These are phyloP conservation scores for Penicillium sp. DNA, from an alignment of 2,329 filamentous ascomycete species.

Conservation along the genomic window DNA sequence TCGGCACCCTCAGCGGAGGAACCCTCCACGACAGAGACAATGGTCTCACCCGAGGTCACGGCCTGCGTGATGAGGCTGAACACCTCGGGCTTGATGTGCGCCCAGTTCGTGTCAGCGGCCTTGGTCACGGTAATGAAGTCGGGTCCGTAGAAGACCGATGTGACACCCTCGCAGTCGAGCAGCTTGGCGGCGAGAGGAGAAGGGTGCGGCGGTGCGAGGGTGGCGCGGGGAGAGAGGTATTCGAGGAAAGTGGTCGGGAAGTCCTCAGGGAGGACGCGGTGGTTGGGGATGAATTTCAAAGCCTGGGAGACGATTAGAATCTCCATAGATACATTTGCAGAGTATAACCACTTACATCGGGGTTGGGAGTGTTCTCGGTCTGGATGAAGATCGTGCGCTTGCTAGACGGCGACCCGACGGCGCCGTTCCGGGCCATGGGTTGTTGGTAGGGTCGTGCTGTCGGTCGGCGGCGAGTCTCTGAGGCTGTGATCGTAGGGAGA, in stretches of 20 bases:
- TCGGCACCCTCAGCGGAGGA: conserved; percentile 49
- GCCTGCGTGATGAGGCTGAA: conserved; percentile 93
- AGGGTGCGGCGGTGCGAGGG: conserved; percentile 79
- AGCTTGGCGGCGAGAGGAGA: conserved; percentile 86
- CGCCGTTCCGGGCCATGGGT: conserved; percentile 31
- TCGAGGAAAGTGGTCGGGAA: conserved; percentile 77
- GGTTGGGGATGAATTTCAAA: conserved; percentile 92
- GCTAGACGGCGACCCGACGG: conserved; percentile 39
- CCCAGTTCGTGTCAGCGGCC: conserved; percentile 80
- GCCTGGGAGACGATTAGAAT: conserved; percentile 40
- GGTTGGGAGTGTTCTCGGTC: conserved; percentile 88
- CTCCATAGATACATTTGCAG: neutral
- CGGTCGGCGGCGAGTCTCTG: conserved; percentile 45
- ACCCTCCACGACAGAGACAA: conserved; percentile 67
- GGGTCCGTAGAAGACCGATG: conserved; percentile 83
- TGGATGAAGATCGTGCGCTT: conserved; percentile 91
- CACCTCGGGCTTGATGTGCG: conserved; percentile 88
- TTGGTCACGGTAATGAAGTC: conserved; percentile 99
- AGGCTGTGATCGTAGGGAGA: conserved; percentile 46
- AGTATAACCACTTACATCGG: conserved; percentile 56
- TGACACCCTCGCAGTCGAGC: conserved; percentile 92
- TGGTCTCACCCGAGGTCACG: conserved; percentile 72
- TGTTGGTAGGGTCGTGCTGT: conserved; percentile 43
- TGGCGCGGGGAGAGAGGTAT: conserved; percentile 83
- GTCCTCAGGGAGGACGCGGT: conserved; percentile 70